Base-by-base conservation (phyloP, 805 yeast genomes). In the Candida khao-thaluensis region DNA sequence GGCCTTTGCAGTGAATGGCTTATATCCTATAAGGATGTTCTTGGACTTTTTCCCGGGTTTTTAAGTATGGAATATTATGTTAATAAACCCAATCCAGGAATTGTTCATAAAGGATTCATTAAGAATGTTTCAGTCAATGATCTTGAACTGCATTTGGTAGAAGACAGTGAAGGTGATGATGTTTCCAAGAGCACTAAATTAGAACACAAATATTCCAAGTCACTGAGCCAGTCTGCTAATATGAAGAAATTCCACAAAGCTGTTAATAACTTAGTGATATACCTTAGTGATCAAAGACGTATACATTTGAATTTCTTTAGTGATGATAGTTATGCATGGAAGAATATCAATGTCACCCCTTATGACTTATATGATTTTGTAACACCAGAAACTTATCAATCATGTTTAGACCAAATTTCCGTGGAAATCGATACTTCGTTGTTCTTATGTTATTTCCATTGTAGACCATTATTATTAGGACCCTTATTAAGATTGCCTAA, bases 401-500 rank as follows among this genome's bases (percentile, higher is more conserved):
- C 45, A 6, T 44, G 52, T 17, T 42, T 68, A 25, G 49, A 50
- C 4, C 54, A 57, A 16, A 50, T 64, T 16, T 73, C 76, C 0
- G 57, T 68, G 8, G 61, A 77, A 32, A 75, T 93, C 2, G 99
- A 91, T 53, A 84, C 95, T 0, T 72, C 87, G 1, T 66, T 93
- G 14, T 87, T 91, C 51, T 69, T 77, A 37, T 77, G 93, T 43
- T 91, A 93, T 54, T 66, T 79, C 42, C 55, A 78, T n/a, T 76
- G 77, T 21, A 77, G 78, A 39, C 85, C 86, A 0, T 74, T 82
- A 45, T 69, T 91, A 56, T 74, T 91, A 10, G 95, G 91, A 0
- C 93, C 98, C 0, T 74, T 91, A 15, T 69, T 91, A 4, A 69
- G 98, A 35, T 72, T 88, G 2, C 72, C 74, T 0, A 75, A 77